Conservation (phyloP, 305 asterid species). For the Withania somnifera region DNA sequence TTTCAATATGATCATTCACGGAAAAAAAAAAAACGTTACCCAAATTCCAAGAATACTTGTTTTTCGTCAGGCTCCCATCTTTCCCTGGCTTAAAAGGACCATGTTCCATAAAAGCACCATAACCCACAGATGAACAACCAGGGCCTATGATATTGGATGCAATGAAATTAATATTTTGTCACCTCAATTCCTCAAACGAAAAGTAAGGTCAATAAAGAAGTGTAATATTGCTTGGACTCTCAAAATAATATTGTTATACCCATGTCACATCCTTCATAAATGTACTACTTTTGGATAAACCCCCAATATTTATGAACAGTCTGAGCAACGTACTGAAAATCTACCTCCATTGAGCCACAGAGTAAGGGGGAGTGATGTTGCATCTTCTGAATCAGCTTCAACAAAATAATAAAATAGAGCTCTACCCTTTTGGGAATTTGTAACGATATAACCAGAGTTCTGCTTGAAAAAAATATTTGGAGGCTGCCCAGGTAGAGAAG, state of each 20-base stretch:
- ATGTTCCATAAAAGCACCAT: slow-evolving; percentile 1
- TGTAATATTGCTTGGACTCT: neutral
- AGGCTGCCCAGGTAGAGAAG: slow-evolving; percentile 22
- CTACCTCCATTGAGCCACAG: slow-evolving; percentile 71
- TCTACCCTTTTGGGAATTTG: slow-evolving; percentile 31
- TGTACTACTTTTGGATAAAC: too few relatives aligned
- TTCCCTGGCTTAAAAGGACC: neutral
- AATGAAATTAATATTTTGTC: neutral
- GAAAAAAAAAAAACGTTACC: neutral
- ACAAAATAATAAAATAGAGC: slow-evolving; percentile 58
- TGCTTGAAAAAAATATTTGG: slow-evolving; percentile 30
- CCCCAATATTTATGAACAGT: too few relatives aligned
- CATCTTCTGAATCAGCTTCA: slow-evolving; percentile 37
- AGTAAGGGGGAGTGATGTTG: slow-evolving; percentile 49
- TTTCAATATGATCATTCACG: neutral
- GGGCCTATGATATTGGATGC: neutral
- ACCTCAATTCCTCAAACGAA: neutral
- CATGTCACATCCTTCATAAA: too few relatives aligned
- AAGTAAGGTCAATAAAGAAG: neutral
- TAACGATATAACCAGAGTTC: slow-evolving; percentile 44
- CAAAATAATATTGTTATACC: neutral
- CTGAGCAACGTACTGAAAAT: neutral
- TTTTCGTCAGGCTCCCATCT: neutral
- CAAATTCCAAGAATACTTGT: slow-evolving; percentile 2
- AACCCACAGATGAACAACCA: neutral